Evolutionary conservation across 768 basidiomycete species (phyloP).

Genomic region (Phylloporus sp.): DNA sequence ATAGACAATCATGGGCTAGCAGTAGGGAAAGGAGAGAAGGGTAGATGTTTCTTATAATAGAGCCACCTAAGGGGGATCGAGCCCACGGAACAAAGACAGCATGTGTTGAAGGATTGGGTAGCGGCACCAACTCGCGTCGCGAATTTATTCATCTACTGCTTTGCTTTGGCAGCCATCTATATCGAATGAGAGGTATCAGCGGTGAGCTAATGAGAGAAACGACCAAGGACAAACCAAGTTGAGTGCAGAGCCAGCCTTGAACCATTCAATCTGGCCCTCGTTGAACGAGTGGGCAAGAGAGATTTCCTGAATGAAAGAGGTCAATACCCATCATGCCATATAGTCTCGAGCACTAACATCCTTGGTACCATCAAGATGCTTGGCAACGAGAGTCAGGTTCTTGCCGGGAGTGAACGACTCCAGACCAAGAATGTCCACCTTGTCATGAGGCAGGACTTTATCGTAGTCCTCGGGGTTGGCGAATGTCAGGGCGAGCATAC

Average conservation of each 20-base stretch:
- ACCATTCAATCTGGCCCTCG: conserved; percentile 96
- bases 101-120: conserved; percentile 7
- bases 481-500: conserved; percentile 96
- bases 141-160: conserved; percentile 31
- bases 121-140: neutral
- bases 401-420: conserved; percentile 88
- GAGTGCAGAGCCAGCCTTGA: conserved; percentile 94
- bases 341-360: conserved; percentile 43
- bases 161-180: conserved; percentile 69
- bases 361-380: conserved; percentile 77
- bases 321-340: conserved; percentile 8
- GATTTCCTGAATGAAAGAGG: conserved; percentile 52
- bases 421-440: conserved; percentile 84
- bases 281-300: conserved; percentile 91
- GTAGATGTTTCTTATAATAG: neutral
- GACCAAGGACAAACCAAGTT: conserved; percentile 63
- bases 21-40: neutral
- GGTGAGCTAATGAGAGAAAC: neutral
- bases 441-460: conserved; percentile 82
- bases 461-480: conserved; percentile 92
- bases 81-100: neutral
- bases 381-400: conserved; percentile 77
- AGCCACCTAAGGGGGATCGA: neutral
- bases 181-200: conserved; percentile 3
- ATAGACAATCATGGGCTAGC: neutral